A percentile compares a stretch with the other conserved stretches of the same genome.
Evolutionary conservation across 176 grass and related monocot species (phyloP).

Genomic region (Leersia perrieri): DNA sequence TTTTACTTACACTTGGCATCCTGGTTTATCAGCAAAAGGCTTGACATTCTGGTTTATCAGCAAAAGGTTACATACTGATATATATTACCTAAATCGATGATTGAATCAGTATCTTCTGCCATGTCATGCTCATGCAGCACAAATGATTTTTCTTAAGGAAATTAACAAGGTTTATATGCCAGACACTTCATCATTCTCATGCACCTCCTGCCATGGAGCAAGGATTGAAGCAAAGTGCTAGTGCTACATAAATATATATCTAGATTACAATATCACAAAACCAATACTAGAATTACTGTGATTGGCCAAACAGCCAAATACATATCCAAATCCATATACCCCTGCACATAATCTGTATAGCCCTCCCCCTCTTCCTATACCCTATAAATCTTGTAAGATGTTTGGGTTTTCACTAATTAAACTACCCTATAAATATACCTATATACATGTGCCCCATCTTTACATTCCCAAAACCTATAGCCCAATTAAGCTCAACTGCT

Average conservation of each 20-base stretch:
- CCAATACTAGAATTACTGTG: slow-evolving; percentile 33
- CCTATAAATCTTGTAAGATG: slow-evolving; percentile 59
- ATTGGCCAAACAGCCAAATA: slow-evolving; percentile 22
- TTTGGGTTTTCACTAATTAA: slow-evolving; percentile 36
- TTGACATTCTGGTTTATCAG: background rate
- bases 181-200: background rate
- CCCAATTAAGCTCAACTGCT: slow-evolving; percentile 18
- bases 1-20: background rate
- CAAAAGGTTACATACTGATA: background rate
- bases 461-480: slow-evolving; percentile 56
- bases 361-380: slow-evolving; percentile 28
- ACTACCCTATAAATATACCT: slow-evolving; percentile 49
- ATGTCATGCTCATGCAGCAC: background rate
- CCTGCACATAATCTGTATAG: slow-evolving; percentile 30
- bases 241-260: background rate
- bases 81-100: background rate
- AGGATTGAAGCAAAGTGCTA: slow-evolving; percentile 3
- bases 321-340: slow-evolving; percentile 40
- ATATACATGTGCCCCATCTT: slow-evolving; percentile 54
- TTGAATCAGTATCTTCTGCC: background rate
- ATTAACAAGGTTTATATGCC: background rate
- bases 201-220: too few species aligned
- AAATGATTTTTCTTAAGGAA: background rate
- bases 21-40: background rate
- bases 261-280: slow-evolving; percentile 32